Evolutionary conservation across 2,329 filamentous ascomycete genomes (phyloP), one percentile per base, ranked within the genome.

Genomic region (Anisogramma anomala): DNA sequence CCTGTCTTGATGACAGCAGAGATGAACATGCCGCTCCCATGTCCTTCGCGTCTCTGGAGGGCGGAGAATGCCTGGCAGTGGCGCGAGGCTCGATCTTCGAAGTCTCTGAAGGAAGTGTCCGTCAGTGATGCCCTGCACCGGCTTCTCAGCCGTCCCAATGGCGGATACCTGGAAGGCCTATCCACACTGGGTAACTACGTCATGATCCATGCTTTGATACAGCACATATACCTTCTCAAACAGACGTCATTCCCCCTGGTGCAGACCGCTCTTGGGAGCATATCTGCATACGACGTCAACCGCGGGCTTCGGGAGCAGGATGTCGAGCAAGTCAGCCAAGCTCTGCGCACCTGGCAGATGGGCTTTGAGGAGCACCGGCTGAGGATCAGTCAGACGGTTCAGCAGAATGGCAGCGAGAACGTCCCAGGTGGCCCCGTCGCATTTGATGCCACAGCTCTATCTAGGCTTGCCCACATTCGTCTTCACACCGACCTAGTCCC

Each of bases 151-250:
- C 67, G 74, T 26, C 60, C 65, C 3, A 61, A 64, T 1, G 66
- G 72, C 46, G 63, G 62, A 0, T 62, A 71, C 1, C 67, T 68
- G 1, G 58, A 65, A 0, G 66, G 68, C 33, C 63, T 75, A 42
- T 75, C 73, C 0, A 74, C 76, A 0, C 58, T 82, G 6, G 81
- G 79, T 1, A 81, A 81, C 50, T 84, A 85, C 49, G 71, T 83
- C 6, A 64, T 86, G 25, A 79, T 85, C 3, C 79, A 84, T 52
- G 79, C 79, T 3, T 56, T 86, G 18, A 70, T 84, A 9, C 81
- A 85, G 51, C 79, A 84, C 47, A 78, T 85, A 13, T 84, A 79
- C 54, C 65, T 84, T 27, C 57, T 82, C 17, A 80, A 81, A 50
- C 74, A 81, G 52, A 76, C 74, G 0, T 73, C 69, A 0, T 68